Conservation (phyloP, 2,329 filamentous ascomycete species). For the Venturia pyrina region DNA sequence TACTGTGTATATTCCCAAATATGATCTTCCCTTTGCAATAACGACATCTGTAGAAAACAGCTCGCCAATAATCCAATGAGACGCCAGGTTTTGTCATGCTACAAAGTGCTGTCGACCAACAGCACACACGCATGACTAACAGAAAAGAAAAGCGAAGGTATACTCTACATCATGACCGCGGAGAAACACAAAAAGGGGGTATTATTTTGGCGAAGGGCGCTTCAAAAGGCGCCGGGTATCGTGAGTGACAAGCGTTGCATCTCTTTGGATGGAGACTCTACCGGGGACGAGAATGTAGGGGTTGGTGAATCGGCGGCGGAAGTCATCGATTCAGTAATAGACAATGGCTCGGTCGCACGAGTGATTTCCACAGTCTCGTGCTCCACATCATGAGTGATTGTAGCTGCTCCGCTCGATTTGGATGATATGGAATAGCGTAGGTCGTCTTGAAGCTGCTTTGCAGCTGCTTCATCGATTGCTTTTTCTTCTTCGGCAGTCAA, state of each 20-base stretch:
- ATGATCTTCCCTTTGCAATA: background rate
- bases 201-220: background rate
- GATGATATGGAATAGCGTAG: conserved; percentile 2
- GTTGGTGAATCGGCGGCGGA: conserved; percentile 1
- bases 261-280: conserved; percentile 18
- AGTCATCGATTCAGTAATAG: conserved; percentile 11
- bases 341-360: background rate
- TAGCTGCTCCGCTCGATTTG: conserved; percentile 19
- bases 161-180: background rate
- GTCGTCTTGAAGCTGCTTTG: conserved; percentile 23
- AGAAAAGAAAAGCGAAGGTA: background rate
- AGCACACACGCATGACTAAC: background rate
- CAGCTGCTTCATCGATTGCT: conserved; percentile 22
- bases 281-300: background rate
- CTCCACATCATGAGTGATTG: conserved; percentile 16
- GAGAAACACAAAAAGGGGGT: background rate
- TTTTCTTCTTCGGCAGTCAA: conserved; percentile 24
- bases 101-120: background rate
- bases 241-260: conserved; percentile 25
- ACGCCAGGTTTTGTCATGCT: background rate
- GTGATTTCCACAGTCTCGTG: background rate
- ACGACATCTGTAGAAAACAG: background rate
- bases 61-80: background rate
- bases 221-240: conserved; percentile 24
- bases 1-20: background rate